phyloP scores from a whole-genome alignment of 2,329 filamentous ascomycete species.

The Calcarisporium arbuscula region DNA sequence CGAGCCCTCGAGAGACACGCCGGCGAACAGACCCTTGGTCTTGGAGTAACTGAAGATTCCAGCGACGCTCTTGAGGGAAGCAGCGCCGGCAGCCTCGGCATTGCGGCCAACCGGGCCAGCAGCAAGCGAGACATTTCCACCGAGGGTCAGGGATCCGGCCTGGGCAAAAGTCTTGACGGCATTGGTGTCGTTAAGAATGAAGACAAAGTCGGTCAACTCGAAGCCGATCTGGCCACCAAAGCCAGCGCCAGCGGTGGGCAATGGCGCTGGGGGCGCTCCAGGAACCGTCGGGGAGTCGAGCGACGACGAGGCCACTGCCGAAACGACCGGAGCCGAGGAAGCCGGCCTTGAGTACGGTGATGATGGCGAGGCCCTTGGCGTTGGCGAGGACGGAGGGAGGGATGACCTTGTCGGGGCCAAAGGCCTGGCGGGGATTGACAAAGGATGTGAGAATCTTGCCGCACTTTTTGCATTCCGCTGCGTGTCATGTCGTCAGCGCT shows the following conservation, averaged over 20 bases:
- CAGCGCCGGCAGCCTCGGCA: conserved; percentile 90
- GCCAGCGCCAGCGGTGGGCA: conserved; percentile 70
- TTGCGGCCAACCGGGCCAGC: conserved; percentile 91
- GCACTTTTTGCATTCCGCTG: conserved; percentile 96
- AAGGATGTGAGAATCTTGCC: conserved; percentile 94
- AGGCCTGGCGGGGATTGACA: conserved; percentile 85
- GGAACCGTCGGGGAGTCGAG: conserved; percentile 66
- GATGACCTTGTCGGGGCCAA: conserved; percentile 96
- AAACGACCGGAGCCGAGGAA: conserved; percentile 79
- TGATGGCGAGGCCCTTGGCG: conserved; percentile 84
- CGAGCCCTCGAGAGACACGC: conserved; percentile 88
- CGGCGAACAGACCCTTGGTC: conserved; percentile 94
- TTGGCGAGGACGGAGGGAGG: conserved; percentile 82
- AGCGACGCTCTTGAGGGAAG: conserved; percentile 80
- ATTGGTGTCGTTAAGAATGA: conserved; percentile 87
- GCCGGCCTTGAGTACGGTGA: conserved; percentile 81
- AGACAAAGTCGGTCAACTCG: conserved; percentile 90
- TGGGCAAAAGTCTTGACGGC: conserved; percentile 94
- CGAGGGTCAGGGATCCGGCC: conserved; percentile 82
- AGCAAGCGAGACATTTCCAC: conserved; percentile 93
- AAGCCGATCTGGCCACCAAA: conserved; percentile 84
- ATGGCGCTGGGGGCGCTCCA: conserved; percentile 83
- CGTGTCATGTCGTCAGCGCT: neutral
- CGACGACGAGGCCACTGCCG: conserved; percentile 76
- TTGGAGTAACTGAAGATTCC: conserved; percentile 97